Evolutionary conservation across 225 moss, liverwort and hornwort genomes (phyloP).

Genomic region (Asterella californica): DNA sequence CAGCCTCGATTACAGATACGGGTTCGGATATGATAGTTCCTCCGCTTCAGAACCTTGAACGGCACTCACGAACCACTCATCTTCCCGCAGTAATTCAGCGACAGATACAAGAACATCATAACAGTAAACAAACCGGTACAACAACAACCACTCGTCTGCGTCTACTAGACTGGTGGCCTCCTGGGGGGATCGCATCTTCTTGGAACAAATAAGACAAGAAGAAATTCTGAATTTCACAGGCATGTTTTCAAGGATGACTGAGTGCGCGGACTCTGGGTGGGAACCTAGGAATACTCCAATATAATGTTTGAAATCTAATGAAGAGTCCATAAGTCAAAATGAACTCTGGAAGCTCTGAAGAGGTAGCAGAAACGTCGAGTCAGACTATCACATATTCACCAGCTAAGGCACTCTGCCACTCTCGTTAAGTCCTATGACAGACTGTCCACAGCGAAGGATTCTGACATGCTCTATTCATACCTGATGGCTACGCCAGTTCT

Average conservation of each 20-base stretch:
- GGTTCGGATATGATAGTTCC: background rate
- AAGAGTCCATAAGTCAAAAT: background rate
- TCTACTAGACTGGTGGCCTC: background rate
- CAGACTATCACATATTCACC: no score
- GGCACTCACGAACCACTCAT: background rate
- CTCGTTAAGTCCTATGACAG: no score
- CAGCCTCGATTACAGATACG: background rate
- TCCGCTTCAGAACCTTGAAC: background rate
- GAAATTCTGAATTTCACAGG: background rate
- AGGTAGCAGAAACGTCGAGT: background rate
- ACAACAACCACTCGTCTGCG: background rate
- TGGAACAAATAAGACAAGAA: background rate
- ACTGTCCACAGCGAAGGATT: background rate
- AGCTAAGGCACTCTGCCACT: no score
- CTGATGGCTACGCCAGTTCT: constrained; percentile 16
- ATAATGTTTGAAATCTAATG: background rate
- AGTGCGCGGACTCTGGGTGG: background rate
- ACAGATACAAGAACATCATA: background rate
- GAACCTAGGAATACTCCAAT: background rate
- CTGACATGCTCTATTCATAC: background rate
- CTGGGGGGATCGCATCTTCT: background rate
- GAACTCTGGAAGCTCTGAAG: background rate
- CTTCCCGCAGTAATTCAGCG: background rate
- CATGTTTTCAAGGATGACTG: background rate
- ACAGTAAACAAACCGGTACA: background rate